These are phyloP conservation scores for Mortierella sp. DNA, from an alignment of 371 early-diverging fungal genomes.

Conservation along the genomic window DNA sequence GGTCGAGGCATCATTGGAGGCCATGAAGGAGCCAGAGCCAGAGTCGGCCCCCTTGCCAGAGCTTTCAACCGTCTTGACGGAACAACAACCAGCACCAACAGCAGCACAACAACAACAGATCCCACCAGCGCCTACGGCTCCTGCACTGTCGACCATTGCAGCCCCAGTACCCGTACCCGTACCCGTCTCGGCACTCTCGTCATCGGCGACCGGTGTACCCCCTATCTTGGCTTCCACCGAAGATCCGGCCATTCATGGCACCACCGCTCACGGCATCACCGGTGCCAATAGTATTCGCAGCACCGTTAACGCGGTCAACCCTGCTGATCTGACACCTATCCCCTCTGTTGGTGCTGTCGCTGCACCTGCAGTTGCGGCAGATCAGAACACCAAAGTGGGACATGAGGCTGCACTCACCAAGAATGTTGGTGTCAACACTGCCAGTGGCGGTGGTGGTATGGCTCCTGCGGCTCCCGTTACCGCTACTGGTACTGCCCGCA, in stretches of 20 bases:
- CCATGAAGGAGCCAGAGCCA: conserved; percentile 30
- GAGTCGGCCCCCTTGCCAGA: conserved; percentile 20
- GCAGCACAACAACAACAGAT: neutral
- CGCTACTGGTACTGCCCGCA: neutral
- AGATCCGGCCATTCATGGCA: neutral
- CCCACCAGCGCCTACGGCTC: conserved; percentile 15
- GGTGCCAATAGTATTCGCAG: neutral
- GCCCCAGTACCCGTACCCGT: conserved; percentile 13
- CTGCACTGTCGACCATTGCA: conserved; percentile 16
- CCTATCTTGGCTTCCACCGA: neutral
- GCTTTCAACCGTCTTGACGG: conserved; percentile 20
- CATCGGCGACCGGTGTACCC: neutral
- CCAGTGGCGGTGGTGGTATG: neutral
- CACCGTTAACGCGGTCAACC: neutral
- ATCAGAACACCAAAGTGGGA: neutral
- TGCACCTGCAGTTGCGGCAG: neutral
- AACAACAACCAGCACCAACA: conserved; percentile 3
- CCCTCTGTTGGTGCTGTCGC: neutral
- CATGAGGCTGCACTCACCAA: neutral
- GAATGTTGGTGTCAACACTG: conserved; percentile 1
- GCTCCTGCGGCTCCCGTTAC: neutral
- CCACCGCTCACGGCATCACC: neutral
- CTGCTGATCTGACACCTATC: neutral
- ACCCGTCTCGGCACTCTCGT: neutral
- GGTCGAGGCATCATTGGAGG: conserved; percentile 7